phyloP scores from a whole-genome alignment of 257 asterid genomes.

The Nicotiana paniculata region DNA sequence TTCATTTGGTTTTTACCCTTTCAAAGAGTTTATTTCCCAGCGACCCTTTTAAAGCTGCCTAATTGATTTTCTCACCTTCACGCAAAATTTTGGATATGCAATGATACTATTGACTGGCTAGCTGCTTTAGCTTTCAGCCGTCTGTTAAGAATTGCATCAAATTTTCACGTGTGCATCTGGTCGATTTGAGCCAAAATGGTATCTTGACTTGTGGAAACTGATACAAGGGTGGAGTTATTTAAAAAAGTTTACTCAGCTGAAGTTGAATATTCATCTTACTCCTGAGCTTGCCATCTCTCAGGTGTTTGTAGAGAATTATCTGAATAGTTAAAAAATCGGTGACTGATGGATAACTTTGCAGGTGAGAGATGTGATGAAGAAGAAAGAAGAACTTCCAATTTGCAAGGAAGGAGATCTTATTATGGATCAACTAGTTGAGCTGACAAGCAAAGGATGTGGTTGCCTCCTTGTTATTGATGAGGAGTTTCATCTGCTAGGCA shows the following conservation, averaged over 20 bases:
- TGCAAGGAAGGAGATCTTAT: conserved; percentile 76
- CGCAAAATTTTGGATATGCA: background rate
- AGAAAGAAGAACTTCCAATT: conserved; percentile 68
- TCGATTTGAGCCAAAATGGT: background rate
- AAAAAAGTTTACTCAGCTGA: background rate
- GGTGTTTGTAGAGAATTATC: background rate
- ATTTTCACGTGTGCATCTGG: background rate
- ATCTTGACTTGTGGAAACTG: background rate
- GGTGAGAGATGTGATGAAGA: conserved; percentile 97
- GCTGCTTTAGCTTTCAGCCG: background rate
- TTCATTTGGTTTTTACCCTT: background rate
- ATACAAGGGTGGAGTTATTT: background rate
- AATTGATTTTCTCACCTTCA: background rate
- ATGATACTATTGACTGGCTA: background rate
- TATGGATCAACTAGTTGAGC: conserved; percentile 92
- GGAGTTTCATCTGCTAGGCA: conserved; percentile 59
- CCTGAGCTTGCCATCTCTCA: background rate
- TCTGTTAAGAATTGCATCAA: background rate
- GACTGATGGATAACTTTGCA: conserved; percentile 17
- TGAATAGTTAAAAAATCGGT: background rate
- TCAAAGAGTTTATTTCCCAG: background rate
- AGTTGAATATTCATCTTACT: background rate
- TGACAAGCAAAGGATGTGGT: conserved; percentile 91
- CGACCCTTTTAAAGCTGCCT: background rate
- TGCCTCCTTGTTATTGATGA: conserved; percentile 79